Base-by-base conservation (phyloP, 2,329 filamentous ascomycete genomes). In the Nothophoma quercina region DNA sequence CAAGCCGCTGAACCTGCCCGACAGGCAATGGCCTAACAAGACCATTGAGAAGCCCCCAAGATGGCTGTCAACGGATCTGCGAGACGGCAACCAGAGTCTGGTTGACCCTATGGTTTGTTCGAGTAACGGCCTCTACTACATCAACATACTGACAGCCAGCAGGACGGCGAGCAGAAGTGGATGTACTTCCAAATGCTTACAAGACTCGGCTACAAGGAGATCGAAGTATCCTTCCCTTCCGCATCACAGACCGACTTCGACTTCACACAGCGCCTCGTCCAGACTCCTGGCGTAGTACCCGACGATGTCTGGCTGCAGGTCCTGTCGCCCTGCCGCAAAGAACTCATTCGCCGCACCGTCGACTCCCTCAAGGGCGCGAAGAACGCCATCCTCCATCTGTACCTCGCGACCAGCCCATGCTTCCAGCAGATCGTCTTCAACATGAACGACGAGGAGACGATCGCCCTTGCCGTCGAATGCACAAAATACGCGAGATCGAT, bases 121-220 rank as follows among this genome's bases (percentile, higher is more conserved):
- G 12, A 35, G 3, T 7, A 8, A 5, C 22, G 12, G 6, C 5
- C n/a, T 16, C 18, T 12, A 26, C 3, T 19, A 22, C 41, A 13
- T 5, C 25, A 25, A 22, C 35, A 10, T n/a, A 22, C 65, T 64
- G 36, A 67, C 48, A 32, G 9, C 35, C 8, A 10, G 18, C 32
- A 95, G 91, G 95, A 91, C 70, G 91, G 91, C 63, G 91, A 96
- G 40, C 92, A 97, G 81, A 98, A 98, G 79, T 95, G 89, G 86
- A 82, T 83, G 56, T 98, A 93, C 82, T 98, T 98, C 82, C 88
- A 93, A 77, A 96, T 96, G 91, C 85, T 98, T 46, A 86, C 88
- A 68, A 87, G 93, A 56, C 83, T 97, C 41, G 93, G 95, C 65
- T 98, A 96, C 83, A 98, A 97, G 79, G 93, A 98, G 78, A 97